These are phyloP conservation scores for Leucogyrophana mollusca DNA, from an alignment of 768 basidiomycete genomes.

Conservation along the genomic window DNA sequence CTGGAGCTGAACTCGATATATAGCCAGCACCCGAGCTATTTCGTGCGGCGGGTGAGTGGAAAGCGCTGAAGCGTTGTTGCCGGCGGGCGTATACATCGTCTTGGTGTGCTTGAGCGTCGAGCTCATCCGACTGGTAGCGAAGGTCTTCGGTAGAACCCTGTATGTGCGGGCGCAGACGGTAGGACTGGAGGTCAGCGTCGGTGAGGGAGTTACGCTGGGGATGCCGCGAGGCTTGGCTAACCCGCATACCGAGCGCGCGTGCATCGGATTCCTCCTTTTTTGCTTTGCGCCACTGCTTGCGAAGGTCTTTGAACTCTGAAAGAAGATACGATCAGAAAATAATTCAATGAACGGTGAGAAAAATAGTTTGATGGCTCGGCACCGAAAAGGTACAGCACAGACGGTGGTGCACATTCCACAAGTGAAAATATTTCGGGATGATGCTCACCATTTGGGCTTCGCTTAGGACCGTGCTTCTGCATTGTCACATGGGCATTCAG, in stretches of 20 bases:
- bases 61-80: conserved; percentile 24
- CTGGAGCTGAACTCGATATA: conserved; percentile 22
- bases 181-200: conserved; percentile 19
- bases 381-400: conserved; percentile 1
- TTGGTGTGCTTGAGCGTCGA: conserved; percentile 9
- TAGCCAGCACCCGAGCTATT: conserved; percentile 12
- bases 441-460: conserved; percentile 81
- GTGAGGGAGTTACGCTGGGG: conserved; percentile 25
- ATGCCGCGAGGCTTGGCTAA: conserved; percentile 27
- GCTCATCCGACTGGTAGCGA: conserved; percentile 11
- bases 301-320: conserved; percentile 95
- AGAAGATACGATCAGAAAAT: background rate
- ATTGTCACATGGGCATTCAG: conserved; percentile 98
- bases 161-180: conserved; percentile 14
- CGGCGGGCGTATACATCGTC: conserved; percentile 20
- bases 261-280: conserved; percentile 71
- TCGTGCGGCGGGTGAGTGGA: conserved; percentile 17
- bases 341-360: background rate
- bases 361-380: conserved; percentile 10
- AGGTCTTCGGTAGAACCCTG: conserved; percentile 18
- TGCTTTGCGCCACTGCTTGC: conserved; percentile 93
- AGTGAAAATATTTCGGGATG: conserved; percentile 4
- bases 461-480: conserved; percentile 93
- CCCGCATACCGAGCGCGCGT: conserved; percentile 27
- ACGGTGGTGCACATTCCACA: background rate